These are phyloP conservation scores for Nicotiana obtusifolia DNA, from an alignment of 257 asterid genomes.

Conservation along the genomic window DNA sequence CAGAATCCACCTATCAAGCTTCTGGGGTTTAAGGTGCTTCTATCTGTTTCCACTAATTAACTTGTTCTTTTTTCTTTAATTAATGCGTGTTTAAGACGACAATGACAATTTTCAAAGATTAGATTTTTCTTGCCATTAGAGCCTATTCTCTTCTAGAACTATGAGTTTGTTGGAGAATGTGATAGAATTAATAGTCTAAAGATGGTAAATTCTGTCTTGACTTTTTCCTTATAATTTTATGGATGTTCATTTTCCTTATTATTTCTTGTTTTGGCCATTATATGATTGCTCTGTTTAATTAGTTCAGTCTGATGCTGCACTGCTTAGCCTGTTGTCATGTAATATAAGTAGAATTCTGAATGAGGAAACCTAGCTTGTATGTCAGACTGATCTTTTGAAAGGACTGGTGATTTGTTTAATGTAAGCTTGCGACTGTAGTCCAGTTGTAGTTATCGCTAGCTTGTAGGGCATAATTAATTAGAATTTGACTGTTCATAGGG, in stretches of 20 bases:
- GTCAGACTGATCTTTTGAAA: background rate
- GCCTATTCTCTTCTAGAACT: background rate
- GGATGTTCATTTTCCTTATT: too few species aligned
- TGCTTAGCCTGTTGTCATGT: background rate
- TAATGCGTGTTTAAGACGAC: too few species aligned
- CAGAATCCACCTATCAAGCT: conserved; percentile 62
- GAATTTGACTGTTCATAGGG: too few species aligned
- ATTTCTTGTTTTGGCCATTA: too few species aligned
- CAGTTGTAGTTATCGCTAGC: too few species aligned
- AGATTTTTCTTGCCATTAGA: too few species aligned
- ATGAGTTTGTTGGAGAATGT: background rate
- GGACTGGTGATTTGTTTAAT: background rate
- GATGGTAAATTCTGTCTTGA: background rate
- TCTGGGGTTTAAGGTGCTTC: conserved; percentile 76
- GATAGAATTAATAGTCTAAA: background rate
- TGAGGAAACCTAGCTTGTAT: background rate
- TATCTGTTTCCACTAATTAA: background rate
- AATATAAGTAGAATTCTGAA: background rate
- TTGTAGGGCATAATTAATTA: too few species aligned
- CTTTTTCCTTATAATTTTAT: background rate
- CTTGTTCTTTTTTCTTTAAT: background rate
- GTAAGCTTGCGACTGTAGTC: background rate
- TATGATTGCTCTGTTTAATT: too few species aligned
- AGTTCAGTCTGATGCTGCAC: background rate
- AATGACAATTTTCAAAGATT: too few species aligned